Evolutionary conservation across 2,329 filamentous ascomycete species (phyloP), one percentile per base, ranked within the genome.

Genomic region (Gyromitra esculenta): DNA sequence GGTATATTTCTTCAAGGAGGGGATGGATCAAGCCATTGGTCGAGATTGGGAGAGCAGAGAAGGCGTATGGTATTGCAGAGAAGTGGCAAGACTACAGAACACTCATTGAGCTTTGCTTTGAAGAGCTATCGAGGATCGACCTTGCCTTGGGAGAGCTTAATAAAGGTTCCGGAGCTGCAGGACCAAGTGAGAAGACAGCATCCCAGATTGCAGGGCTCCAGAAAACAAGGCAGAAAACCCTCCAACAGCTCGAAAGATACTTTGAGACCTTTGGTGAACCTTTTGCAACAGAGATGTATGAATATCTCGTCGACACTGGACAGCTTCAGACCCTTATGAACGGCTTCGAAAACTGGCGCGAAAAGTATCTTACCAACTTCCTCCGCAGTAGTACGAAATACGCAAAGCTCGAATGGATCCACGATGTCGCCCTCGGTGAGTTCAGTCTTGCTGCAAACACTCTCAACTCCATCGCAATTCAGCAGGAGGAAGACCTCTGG

Each of bases 351-450:
- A 85, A 89, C 72, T 91, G 94, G 81, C 89, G 90, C 79, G 85
- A 88, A 65, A 85, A 85, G n/a, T 91, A 90, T 81, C 88, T 97
- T 71, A 97, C 93, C 0, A 87, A 87, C 66, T 99, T 94, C 81
- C 86, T 99, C 62, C 89, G 92, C 54, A 90, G 89, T 71, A 89
- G 90, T 78, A 88, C 90, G 0, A 87, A 90, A 77, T 89, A 93
- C 77, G 90, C 91, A 37, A 93, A 93, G 81, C 87, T 99, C 57
- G 90, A 91, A 63, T 99, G 96, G 96, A 97, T 99, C 84, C 96
- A 99, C 82, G 94, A 98, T 82, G 88, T 98, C 6, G 87, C 90
- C 76, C 92, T 96, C 82, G 87, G 90, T 75, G 90, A 97, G 80
- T 93, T 93, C 78, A 86, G 88, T 11, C 88, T 89, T 72, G 94